A percentile compares a stretch with the other conserved stretches of the same genome.
phyloP scores from a whole-genome alignment of 2,329 filamentous ascomycete genomes.

The Alternaria longipes region DNA sequence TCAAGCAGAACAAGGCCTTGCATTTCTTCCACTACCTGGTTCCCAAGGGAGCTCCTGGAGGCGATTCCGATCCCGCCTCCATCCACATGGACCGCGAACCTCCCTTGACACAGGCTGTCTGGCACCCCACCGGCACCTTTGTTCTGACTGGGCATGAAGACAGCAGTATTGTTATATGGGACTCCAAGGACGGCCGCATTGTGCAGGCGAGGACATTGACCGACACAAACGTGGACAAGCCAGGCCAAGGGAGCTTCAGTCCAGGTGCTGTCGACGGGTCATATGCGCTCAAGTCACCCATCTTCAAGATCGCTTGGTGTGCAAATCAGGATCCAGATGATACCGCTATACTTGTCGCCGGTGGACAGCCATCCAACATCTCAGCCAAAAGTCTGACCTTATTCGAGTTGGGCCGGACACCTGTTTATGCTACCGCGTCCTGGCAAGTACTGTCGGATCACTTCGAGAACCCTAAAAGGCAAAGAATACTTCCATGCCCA shows the following conservation, averaged over 20 bases:
- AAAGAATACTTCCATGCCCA: conserved; percentile 77
- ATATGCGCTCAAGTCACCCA: conserved; percentile 73
- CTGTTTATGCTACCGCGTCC: conserved; percentile 88
- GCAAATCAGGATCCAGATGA: conserved; percentile 94
- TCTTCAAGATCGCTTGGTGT: conserved; percentile 87
- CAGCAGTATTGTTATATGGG: conserved; percentile 92
- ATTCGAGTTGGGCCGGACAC: conserved; percentile 86
- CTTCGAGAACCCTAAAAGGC: conserved; percentile 77
- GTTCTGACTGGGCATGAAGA: conserved; percentile 89
- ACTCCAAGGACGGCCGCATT: conserved; percentile 84
- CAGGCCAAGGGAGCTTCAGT: conserved; percentile 58
- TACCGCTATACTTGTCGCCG: conserved; percentile 85
- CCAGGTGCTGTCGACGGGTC: conserved; percentile 58
- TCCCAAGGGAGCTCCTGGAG: conserved; percentile 84
- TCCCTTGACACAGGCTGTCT: conserved; percentile 81
- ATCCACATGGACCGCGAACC: conserved; percentile 73
- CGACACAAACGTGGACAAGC: conserved; percentile 76
- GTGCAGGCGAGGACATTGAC: conserved; percentile 84
- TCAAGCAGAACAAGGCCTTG: conserved; percentile 85
- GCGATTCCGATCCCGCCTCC: conserved; percentile 69
- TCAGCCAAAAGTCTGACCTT: conserved; percentile 83
- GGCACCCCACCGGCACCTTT: conserved; percentile 95
- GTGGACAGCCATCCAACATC: conserved; percentile 74
- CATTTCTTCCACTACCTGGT: conserved; percentile 86
- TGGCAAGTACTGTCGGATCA: conserved; percentile 85